Evolutionary conservation across 1,139 yeast genomes (phyloP).

Genomic region (Lizanozyma gosingica): DNA sequence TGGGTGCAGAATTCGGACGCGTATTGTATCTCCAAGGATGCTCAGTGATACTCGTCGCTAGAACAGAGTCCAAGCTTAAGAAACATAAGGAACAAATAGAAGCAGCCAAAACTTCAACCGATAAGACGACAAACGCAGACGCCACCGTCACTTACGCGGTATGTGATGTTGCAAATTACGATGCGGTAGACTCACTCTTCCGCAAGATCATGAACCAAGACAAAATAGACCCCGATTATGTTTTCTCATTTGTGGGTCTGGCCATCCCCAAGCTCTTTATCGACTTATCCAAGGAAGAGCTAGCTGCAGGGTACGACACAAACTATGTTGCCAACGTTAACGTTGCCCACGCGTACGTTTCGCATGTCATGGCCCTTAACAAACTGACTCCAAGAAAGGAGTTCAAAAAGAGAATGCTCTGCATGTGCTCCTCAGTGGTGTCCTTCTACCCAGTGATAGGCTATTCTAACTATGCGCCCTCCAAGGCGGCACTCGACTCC

Average conservation of each 20-base stretch:
- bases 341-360: constrained; percentile 55
- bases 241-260: constrained; percentile 84
- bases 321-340: constrained; percentile 72
- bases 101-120: constrained; percentile 16
- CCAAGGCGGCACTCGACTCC: constrained; percentile 73
- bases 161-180: constrained; percentile 35
- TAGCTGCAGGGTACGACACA: constrained; percentile 51
- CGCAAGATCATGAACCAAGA: constrained; percentile 12
- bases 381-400: not conserved
- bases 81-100: constrained; percentile 12
- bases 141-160: constrained; percentile 43
- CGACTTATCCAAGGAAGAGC: constrained; percentile 52
- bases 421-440: constrained; percentile 72
- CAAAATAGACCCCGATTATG: constrained; percentile 48
- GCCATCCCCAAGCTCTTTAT: constrained; percentile 71
- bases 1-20: constrained; percentile 74
- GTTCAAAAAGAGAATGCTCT: constrained; percentile 44
- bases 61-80: constrained; percentile 53
- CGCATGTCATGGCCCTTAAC: constrained; percentile 23
- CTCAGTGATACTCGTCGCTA: constrained; percentile 62
- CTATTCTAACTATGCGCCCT: constrained; percentile 82
- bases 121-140: constrained; percentile 55
- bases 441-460: constrained; percentile 88
- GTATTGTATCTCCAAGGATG: constrained; percentile 51
- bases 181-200: constrained; percentile 6